phyloP scores from a whole-genome alignment of 2,329 filamentous ascomycete genomes.

The Zelopaecilomyces penicillatus region DNA sequence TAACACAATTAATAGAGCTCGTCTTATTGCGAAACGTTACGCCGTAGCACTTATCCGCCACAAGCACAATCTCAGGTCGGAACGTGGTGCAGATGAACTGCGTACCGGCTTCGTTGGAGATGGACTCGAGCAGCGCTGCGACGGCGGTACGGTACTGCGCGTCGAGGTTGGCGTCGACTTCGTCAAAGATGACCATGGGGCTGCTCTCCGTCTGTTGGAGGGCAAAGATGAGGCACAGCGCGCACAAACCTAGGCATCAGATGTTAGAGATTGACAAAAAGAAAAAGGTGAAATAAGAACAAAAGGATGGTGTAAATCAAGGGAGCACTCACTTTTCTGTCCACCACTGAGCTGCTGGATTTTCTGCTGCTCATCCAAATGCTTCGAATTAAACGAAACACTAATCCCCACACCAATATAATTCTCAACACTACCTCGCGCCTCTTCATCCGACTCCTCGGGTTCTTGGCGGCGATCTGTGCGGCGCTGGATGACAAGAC shows the following conservation, averaged over 20 bases:
- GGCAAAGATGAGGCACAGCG: slow-evolving; percentile 96
- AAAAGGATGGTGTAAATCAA: not conserved
- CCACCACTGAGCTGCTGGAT: slow-evolving; percentile 96
- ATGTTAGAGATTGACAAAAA: slow-evolving; percentile 13
- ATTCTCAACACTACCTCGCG: slow-evolving; percentile 73
- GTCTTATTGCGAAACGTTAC: slow-evolving; percentile 93
- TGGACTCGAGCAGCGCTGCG: slow-evolving; percentile 75
- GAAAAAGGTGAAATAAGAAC: not conserved
- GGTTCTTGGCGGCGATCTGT: slow-evolving; percentile 59
- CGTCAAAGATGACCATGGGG: slow-evolving; percentile 98
- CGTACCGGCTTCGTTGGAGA: slow-evolving; percentile 56
- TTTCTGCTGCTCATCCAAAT: slow-evolving; percentile 88
- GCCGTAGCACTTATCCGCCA: slow-evolving; percentile 96
- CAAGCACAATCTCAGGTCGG: slow-evolving; percentile 88
- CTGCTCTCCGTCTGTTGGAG: slow-evolving; percentile 96
- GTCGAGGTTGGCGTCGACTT: slow-evolving; percentile 96
- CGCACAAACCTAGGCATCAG: slow-evolving; percentile 63
- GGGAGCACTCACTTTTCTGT: slow-evolving; percentile 73
- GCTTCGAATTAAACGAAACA: slow-evolving; percentile 97
- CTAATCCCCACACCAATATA: slow-evolving; percentile 95
- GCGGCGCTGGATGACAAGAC: slow-evolving; percentile 86
- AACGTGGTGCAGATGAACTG: slow-evolving; percentile 99
- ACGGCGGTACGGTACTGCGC: slow-evolving; percentile 97
- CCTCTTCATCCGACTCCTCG: slow-evolving; percentile 59
- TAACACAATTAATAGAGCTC: slow-evolving; percentile 85